Base-by-base conservation (phyloP, 495 filamentous ascomycete species). In the Acidiella bohemica region DNA sequence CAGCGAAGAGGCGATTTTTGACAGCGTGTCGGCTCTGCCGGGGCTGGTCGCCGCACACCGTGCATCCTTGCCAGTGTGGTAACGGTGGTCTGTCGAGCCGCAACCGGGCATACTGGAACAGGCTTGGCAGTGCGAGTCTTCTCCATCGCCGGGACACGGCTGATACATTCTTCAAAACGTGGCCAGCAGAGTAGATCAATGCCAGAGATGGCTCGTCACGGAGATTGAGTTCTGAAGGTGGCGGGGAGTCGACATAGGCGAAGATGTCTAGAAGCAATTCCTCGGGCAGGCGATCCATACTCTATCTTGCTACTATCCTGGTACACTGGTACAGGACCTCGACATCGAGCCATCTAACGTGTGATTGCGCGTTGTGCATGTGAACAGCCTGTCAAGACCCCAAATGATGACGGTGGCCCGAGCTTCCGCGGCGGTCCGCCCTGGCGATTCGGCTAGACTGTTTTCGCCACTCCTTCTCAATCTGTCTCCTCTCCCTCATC, bases 191-290 rank as follows among this genome's bases (percentile, higher is more conserved):
- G 13, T 12, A 13, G 7, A 41, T 34, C 11, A 52, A 36, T 5
- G 33, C 3, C 8, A 50, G 18, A 16, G 5, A 33, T 1, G 53
- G 53, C 27, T 55, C 53, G 12, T 42, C 33, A 9, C 46, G 25
- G 2, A 40, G 6, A 6, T 53, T 49, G 1, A 16, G n/a, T 26
- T 32, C 12, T 9, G 53, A 55, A 3, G 53, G 53, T 14, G 53
- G 41, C 6, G 22, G 7, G 7, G 20, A 12, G 30, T 53, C 49
- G 14, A 52, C 32, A 27, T 47, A 44, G 8, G 14, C 16, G 13
- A 55, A 13, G 39, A 55, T 50, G 2, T 52, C 41, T 11, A 44
- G 3, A 13, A 39, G 30, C 4, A 55, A 27, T 32, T 55, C 53
- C n/a, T 49, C 42, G 5, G 53, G 53, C 9, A 55, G 50, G 2